Evolutionary conservation across 2,329 filamentous ascomycete species (phyloP).

Genomic region (Parascedosporium putredinis): DNA sequence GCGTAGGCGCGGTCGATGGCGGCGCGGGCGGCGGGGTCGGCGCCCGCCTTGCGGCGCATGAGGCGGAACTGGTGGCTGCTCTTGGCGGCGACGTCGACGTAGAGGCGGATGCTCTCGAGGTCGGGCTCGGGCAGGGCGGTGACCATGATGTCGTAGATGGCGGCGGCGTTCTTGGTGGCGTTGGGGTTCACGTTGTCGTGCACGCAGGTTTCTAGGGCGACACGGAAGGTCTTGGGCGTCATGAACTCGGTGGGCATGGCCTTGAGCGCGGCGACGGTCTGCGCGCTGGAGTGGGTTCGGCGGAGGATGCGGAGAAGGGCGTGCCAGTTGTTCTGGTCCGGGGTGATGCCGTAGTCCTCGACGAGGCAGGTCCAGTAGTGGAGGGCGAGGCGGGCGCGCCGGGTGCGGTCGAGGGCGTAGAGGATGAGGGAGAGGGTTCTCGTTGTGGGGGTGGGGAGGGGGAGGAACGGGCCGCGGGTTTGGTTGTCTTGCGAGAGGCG

Average conservation of each 20-base stretch:
- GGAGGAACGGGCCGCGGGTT: constrained; percentile 6
- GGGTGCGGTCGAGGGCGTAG: constrained; percentile 49
- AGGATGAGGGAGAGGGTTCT: constrained; percentile 62
- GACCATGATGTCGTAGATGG: constrained; percentile 54
- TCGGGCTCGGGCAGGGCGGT: constrained; percentile 31
- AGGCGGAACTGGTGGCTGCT: constrained; percentile 5
- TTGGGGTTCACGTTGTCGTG: constrained; percentile 69
- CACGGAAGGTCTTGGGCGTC: constrained; percentile 48
- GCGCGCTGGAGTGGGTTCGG: constrained; percentile 52
- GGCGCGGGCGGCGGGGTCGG: constrained; percentile 17
- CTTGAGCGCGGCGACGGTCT: constrained; percentile 48
- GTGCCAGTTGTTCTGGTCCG: constrained; percentile 63
- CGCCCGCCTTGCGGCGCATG: background rate
- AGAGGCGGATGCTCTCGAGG: constrained; percentile 38
- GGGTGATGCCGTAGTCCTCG: constrained; percentile 46
- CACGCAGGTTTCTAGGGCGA: constrained; percentile 64
- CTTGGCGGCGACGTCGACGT: constrained; percentile 34
- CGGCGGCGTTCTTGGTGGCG: constrained; percentile 52
- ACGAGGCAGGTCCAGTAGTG: constrained; percentile 73
- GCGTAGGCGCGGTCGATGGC: constrained; percentile 24
- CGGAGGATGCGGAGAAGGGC: constrained; percentile 59
- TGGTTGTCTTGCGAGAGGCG: constrained; percentile 10
- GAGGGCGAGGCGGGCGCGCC: constrained; percentile 50
- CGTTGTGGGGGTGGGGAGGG: constrained; percentile 34
- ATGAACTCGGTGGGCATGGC: constrained; percentile 37